These are phyloP conservation scores for Garcia nutans DNA, from an alignment of 345 rosid species.

Conservation along the genomic window DNA sequence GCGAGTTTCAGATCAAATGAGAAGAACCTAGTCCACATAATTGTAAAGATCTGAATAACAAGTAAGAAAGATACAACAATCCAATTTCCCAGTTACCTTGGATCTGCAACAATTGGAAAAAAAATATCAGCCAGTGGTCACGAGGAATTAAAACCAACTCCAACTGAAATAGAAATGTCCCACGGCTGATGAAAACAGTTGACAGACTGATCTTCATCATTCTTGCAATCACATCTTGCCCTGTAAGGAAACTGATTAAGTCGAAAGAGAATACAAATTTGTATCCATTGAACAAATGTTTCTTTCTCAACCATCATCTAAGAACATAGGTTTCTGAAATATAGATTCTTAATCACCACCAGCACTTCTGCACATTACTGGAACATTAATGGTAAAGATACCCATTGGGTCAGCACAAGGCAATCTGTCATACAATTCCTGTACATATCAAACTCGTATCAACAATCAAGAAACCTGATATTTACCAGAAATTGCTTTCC, in stretches of 20 bases:
- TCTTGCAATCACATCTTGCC: neutral
- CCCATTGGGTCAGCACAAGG: conserved; percentile 24
- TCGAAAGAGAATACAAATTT: neutral
- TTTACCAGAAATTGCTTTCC: conserved; percentile 40
- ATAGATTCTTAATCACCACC: conserved; percentile 8
- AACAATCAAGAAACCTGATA: conserved; percentile 30
- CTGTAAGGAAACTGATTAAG: neutral
- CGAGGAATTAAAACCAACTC: neutral
- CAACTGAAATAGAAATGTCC: neutral
- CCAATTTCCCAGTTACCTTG: neutral
- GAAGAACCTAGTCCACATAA: neutral
- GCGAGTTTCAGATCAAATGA: neutral
- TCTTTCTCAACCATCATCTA: neutral
- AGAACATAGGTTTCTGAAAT: neutral
- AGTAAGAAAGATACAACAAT: neutral
- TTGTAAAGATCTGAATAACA: neutral
- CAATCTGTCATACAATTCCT: conserved; percentile 34
- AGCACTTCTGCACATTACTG: conserved; percentile 9
- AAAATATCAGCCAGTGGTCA: neutral
- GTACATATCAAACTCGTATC: conserved; percentile 20
- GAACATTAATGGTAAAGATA: conserved; percentile 20
- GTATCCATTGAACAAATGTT: neutral
- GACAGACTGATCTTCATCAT: neutral
- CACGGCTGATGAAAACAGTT: neutral
- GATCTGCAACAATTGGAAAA: neutral